Percentiles rank a stretch among this genome's conserved stretches.
These are phyloP conservation scores for Bryum argenteum DNA, from an alignment of 225 moss, liverwort and hornwort genomes.

Conservation along the genomic window DNA sequence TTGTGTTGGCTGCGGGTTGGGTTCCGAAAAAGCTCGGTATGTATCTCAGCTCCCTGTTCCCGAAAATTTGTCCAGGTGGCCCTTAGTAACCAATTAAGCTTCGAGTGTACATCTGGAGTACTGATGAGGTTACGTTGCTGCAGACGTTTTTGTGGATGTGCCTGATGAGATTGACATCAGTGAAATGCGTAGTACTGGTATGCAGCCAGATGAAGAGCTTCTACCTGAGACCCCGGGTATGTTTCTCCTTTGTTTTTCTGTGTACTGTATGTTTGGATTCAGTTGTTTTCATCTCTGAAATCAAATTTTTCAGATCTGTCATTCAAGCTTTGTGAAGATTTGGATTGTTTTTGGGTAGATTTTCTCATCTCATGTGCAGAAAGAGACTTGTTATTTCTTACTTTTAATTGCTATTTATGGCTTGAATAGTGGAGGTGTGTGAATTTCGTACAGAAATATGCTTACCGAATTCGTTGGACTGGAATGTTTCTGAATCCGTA, in stretches of 20 bases:
- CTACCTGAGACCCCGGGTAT: slow-evolving; percentile 83
- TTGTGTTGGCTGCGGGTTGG: slow-evolving; percentile 95
- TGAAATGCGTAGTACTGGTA: slow-evolving; percentile 78
- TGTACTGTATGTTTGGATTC: background rate
- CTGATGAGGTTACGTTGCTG: slow-evolving; percentile 36
- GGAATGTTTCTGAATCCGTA: background rate
- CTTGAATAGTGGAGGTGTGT: background rate
- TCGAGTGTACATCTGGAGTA: slow-evolving; percentile 5
- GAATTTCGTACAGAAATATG: background rate
- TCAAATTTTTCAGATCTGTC: background rate
- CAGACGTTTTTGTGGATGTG: slow-evolving; percentile 98
- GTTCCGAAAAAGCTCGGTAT: slow-evolving; percentile 95
- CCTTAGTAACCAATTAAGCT: slow-evolving; percentile 9
- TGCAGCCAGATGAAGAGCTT: slow-evolving; percentile 82
- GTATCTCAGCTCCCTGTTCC: background rate
- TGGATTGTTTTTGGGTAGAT: background rate
- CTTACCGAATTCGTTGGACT: background rate
- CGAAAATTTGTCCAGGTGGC: background rate
- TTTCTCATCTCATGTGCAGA: background rate
- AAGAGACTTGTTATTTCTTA: background rate
- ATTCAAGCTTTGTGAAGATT: background rate
- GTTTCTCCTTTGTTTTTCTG: slow-evolving; percentile 23
- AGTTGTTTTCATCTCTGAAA: background rate
- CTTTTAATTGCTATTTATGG: background rate
- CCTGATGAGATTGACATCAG: slow-evolving; percentile 95